Conservation (phyloP, 805 yeast species). For the Saccharomycopsis sp. region DNA sequence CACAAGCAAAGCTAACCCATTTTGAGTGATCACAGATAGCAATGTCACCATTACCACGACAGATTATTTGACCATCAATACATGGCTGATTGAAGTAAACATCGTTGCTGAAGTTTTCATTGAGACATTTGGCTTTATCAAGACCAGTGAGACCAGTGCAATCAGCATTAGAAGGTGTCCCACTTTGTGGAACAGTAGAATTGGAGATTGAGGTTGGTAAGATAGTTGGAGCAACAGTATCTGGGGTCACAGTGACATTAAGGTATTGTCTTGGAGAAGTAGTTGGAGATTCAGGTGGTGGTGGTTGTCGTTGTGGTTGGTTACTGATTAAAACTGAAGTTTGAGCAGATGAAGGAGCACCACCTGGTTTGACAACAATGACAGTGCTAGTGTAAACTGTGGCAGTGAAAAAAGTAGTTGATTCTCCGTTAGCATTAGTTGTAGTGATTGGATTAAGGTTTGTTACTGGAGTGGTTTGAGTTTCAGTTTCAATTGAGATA, state of each 20-base stretch:
- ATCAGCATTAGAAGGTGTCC: background rate
- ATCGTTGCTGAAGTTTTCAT: constrained; percentile 38
- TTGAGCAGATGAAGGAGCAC: background rate
- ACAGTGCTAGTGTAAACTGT: background rate
- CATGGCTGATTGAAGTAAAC: constrained; percentile 27
- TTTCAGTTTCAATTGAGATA: background rate
- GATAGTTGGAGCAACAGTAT: background rate
- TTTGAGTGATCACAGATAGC: constrained; percentile 50
- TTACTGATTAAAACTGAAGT: background rate
- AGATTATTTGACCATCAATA: constrained; percentile 44
- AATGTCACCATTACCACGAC: constrained; percentile 42
- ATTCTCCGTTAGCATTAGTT: background rate
- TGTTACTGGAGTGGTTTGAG: background rate
- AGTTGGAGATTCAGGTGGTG: constrained; percentile 3
- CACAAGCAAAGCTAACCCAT: constrained; percentile 54
- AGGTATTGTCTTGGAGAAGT: background rate
- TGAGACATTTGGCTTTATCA: constrained; percentile 38
- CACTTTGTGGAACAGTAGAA: constrained; percentile 3
- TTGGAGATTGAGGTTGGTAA: background rate
- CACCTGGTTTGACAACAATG: background rate
- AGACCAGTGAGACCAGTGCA: constrained; percentile 31
- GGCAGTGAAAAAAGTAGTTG: background rate
- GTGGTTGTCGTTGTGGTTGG: constrained; percentile 2
- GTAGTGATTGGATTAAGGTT: background rate
- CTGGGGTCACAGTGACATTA: background rate